Percentiles rank a stretch among this genome's conserved stretches.
phyloP scores from a whole-genome alignment of 352 stramenopile species.

The Phytophthora ohioensis region DNA sequence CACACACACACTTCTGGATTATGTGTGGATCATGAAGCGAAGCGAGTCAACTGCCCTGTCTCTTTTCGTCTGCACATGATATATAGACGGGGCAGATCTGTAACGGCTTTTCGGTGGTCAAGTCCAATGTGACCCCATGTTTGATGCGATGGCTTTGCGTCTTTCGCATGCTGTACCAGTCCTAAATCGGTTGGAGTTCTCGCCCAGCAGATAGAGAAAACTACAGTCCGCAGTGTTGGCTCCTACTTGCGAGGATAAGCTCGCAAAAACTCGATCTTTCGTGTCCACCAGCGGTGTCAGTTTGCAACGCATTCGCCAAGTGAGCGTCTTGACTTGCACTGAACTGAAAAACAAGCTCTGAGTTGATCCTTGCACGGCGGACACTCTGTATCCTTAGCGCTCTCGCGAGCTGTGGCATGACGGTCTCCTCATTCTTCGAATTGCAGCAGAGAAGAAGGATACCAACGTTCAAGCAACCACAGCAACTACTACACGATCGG shows the following conservation, averaged over 20 bases:
- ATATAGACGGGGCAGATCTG: constrained; percentile 19
- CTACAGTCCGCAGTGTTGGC: background rate
- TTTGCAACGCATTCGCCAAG: background rate
- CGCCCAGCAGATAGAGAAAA: background rate
- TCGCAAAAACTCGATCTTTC: background rate
- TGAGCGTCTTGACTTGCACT: constrained; percentile 8
- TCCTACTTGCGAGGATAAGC: background rate
- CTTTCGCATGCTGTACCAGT: too few species aligned
- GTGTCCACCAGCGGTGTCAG: constrained; percentile 5
- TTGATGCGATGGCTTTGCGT: too few species aligned
- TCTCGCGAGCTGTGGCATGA: background rate
- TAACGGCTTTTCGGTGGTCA: constrained; percentile 28
- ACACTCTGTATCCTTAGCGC: background rate
- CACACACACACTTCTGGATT: too few species aligned
- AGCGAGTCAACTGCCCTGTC: constrained; percentile 6
- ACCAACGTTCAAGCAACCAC: constrained; percentile 11
- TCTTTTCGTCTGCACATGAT: constrained; percentile 32
- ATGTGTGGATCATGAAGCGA: constrained; percentile 21
- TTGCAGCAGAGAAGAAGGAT: constrained; percentile 3
- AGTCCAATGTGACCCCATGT: background rate
- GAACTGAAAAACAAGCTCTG: background rate
- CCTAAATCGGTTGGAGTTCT: too few species aligned
- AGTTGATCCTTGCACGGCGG: too few species aligned
- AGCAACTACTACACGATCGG: background rate
- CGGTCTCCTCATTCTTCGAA: constrained; percentile 26